Conservation (phyloP, 306 rosid genomes). For the Oxytropis ochrocephala region DNA sequence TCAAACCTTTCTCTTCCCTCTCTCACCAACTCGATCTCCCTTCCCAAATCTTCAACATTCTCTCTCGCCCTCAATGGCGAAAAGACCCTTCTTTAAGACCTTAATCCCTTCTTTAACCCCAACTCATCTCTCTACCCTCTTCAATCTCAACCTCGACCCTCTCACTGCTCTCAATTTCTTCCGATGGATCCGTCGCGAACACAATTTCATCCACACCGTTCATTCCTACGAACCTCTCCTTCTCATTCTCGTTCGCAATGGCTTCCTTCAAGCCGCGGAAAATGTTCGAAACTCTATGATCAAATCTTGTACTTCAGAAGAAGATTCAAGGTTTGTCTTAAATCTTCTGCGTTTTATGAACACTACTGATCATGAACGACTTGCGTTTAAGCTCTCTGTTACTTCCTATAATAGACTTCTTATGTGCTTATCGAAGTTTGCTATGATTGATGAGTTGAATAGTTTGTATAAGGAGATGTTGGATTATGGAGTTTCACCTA, state of each 20-base stretch:
- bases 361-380: not conserved
- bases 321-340: conserved; percentile 44
- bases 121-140: conserved; percentile 45
- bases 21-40: conserved; percentile 31
- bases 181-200: conserved; percentile 47
- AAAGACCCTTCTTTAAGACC: conserved; percentile 39
- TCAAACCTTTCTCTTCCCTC: conserved; percentile 35
- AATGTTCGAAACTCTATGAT: conserved; percentile 61
- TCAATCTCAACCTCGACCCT: conserved; percentile 52
- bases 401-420: conserved; percentile 60
- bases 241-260: conserved; percentile 45
- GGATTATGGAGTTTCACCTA: conserved; percentile 39
- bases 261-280: conserved; percentile 47
- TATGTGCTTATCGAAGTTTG: conserved; percentile 45
- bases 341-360: conserved; percentile 41
- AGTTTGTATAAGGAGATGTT: conserved; percentile 51
- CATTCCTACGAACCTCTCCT: conserved; percentile 45
- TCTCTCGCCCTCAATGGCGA: conserved; percentile 61
- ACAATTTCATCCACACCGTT: conserved; percentile 44
- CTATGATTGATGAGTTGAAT: conserved; percentile 46
- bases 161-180: conserved; percentile 59
- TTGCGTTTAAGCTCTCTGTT: conserved; percentile 44
- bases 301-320: conserved; percentile 29
- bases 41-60: conserved; percentile 45
- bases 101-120: conserved; percentile 51